Evolutionary conservation across 2,329 filamentous ascomycete species (phyloP).

Genomic region (Hymenoscyphus linearis): DNA sequence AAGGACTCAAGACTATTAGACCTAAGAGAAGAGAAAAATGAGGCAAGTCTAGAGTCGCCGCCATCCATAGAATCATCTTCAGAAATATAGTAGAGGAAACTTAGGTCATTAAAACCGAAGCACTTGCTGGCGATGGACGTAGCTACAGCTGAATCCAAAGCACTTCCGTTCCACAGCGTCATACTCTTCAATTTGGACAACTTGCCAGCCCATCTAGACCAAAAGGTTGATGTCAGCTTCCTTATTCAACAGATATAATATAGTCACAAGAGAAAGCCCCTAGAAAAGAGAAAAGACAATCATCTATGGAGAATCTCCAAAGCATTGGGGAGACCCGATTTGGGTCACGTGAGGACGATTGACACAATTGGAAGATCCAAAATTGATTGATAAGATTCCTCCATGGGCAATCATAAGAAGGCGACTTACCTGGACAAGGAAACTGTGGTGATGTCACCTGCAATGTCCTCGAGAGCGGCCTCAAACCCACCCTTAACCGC

Average conservation of each 20-base stretch:
- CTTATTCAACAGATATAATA: background rate
- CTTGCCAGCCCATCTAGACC: constrained; percentile 50
- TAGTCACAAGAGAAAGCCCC: too few relatives aligned
- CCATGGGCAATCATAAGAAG: background rate
- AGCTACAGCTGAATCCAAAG: constrained; percentile 50
- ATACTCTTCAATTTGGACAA: constrained; percentile 54
- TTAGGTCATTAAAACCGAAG: constrained; percentile 54
- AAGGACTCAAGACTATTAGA: constrained; percentile 55
- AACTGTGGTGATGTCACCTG: constrained; percentile 46
- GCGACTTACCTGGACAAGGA: constrained; percentile 39
- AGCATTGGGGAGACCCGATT: too few relatives aligned
- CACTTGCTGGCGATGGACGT: constrained; percentile 52
- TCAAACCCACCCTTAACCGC: constrained; percentile 39
- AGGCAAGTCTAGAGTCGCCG: constrained; percentile 49
- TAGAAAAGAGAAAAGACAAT: too few relatives aligned
- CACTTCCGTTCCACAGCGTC: constrained; percentile 55
- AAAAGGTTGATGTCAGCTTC: background rate
- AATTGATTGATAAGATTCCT: background rate
- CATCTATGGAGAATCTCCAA: too few relatives aligned
- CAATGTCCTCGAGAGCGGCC: constrained; percentile 52
- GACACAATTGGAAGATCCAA: background rate
- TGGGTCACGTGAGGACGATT: background rate
- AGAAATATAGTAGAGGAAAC: constrained; percentile 44
- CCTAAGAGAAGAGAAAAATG: constrained; percentile 51
- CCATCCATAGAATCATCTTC: constrained; percentile 23